A percentile compares a stretch with the other conserved stretches of the same genome.
These are phyloP conservation scores for Jasminum sambac DNA, from an alignment of 257 asterid species.

Conservation along the genomic window DNA sequence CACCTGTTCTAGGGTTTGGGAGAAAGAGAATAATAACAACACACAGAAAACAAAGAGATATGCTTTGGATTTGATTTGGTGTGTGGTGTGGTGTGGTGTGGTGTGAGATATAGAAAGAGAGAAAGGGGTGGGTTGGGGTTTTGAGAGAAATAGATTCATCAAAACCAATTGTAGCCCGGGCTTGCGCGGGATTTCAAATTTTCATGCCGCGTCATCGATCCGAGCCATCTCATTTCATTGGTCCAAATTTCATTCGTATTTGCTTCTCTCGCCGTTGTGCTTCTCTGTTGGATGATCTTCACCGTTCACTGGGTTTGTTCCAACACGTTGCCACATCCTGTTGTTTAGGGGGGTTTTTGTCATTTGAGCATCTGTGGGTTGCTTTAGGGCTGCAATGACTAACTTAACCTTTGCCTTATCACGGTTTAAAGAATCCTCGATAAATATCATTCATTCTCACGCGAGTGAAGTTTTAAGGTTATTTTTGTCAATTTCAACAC, in stretches of 20 bases:
- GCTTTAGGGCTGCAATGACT: constrained; percentile 42
- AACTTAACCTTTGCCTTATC: constrained; percentile 43
- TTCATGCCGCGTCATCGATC: constrained; percentile 62
- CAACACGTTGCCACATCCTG: constrained; percentile 40
- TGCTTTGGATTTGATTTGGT: constrained; percentile 37
- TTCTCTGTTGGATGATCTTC: constrained; percentile 50
- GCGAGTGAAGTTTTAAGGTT: constrained; percentile 32
- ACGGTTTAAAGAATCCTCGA: constrained; percentile 49
- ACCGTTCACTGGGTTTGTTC: constrained; percentile 33
- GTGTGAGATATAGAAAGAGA: constrained; percentile 39
- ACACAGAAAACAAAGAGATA: constrained; percentile 31
- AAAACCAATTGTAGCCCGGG: constrained; percentile 80
- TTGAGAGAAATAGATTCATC: constrained; percentile 44
- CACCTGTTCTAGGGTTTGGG: constrained; percentile 24
- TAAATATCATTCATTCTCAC: constrained; percentile 34
- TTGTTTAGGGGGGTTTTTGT: constrained; percentile 23
- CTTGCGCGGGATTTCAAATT: constrained; percentile 96
- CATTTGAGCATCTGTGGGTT: constrained; percentile 10
- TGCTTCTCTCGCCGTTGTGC: constrained; percentile 52
- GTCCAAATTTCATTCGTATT: constrained; percentile 25
- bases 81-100: constrained; percentile 39
- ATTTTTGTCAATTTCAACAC: constrained; percentile 25
- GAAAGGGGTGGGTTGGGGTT: constrained; percentile 35
- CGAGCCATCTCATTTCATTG: constrained; percentile 25
- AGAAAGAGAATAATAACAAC: constrained; percentile 24